Percentiles rank a stretch among this genome's conserved stretches.
phyloP scores from a whole-genome alignment of 2,329 filamentous ascomycete genomes.

The Colletotrichum karsti region DNA sequence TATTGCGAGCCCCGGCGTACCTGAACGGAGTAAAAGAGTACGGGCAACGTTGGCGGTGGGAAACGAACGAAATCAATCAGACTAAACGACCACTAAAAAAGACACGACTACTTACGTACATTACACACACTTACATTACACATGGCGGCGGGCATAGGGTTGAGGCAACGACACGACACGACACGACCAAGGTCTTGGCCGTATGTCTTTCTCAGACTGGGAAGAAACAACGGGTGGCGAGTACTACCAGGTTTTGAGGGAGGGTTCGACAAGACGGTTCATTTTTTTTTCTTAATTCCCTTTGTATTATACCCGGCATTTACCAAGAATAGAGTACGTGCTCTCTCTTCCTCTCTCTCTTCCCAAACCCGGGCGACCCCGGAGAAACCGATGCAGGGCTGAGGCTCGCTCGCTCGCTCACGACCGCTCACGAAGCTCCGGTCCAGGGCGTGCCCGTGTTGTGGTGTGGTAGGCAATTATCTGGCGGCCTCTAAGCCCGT shows the following conservation, averaged over 20 bases:
- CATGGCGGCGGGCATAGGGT: no score
- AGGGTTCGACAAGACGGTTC: neutral
- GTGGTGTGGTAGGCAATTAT: neutral
- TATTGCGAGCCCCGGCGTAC: neutral
- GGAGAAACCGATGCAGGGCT: constrained; percentile 5
- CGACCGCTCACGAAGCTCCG: no score
- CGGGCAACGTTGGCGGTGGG: neutral
- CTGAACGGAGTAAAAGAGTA: neutral
- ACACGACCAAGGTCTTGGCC: neutral
- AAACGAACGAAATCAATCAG: neutral
- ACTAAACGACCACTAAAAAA: neutral
- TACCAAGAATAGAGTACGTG: constrained; percentile 22
- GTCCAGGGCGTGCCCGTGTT: no score
- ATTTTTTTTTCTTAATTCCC: constrained; percentile 3
- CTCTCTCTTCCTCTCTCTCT: neutral
- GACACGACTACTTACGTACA: no score
- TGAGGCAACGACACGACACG: constrained; percentile 16
- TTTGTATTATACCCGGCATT: constrained; percentile 26
- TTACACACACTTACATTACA: no score
- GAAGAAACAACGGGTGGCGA: neutral
- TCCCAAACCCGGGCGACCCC: neutral
- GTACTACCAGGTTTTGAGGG: neutral
- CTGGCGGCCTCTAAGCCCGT: no score
- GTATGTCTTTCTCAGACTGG: neutral
- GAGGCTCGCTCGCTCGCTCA: neutral